Conservation (phyloP, 208 protist genomes). For the Porcisia hertigi region DNA sequence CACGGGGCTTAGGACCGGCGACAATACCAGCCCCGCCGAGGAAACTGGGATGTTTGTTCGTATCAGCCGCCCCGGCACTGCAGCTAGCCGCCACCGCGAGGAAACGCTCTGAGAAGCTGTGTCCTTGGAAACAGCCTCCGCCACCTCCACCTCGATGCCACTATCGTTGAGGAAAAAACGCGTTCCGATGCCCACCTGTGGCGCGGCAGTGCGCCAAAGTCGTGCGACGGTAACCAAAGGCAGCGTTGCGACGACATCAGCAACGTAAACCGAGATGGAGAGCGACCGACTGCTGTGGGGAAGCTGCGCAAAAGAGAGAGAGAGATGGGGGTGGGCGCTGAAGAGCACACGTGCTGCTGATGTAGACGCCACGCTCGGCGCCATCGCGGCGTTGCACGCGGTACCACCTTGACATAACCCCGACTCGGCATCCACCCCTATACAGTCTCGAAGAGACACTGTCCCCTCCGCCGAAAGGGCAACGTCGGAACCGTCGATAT, state of each 20-base stretch:
- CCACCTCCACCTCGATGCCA: conserved; percentile 16
- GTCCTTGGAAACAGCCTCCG: background rate
- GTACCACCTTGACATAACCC: background rate
- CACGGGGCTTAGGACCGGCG: background rate
- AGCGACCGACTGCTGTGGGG: conserved; percentile 17
- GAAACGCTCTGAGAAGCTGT: background rate
- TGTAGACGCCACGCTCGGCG: background rate
- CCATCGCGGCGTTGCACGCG: background rate
- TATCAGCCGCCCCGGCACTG: background rate
- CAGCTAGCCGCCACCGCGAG: background rate
- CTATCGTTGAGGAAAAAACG: conserved; percentile 19
- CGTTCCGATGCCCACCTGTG: background rate
- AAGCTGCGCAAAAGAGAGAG: conserved; percentile 20
- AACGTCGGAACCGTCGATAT: conserved; percentile 11
- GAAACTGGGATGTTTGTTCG: conserved; percentile 1
- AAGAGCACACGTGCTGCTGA: conserved; percentile 16
- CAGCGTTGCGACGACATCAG: conserved; percentile 21
- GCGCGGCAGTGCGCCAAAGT: background rate
- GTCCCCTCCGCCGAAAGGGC: conserved; percentile 12
- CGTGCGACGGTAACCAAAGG: conserved; percentile 13
- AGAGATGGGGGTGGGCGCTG: conserved; percentile 6
- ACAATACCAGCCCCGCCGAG: background rate
- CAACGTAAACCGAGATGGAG: conserved; percentile 12
- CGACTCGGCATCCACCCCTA: background rate
- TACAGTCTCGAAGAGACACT: conserved; percentile 12